phyloP scores from a whole-genome alignment of 2,329 filamentous ascomycete species.

The Aspergillus udagawae region DNA sequence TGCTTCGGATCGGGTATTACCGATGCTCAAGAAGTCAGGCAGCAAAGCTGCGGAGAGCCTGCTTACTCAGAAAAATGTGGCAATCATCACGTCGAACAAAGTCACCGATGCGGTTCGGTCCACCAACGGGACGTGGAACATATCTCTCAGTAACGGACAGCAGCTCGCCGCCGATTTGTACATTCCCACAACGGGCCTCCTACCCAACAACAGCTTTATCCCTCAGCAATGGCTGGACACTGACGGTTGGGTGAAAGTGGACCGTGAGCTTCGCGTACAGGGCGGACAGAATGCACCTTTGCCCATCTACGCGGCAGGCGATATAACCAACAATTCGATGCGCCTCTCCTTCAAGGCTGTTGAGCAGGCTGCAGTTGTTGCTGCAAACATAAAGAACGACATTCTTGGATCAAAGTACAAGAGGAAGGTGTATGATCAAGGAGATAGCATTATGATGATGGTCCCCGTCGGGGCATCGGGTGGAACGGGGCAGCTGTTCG shows the following conservation, averaged over 20 bases:
- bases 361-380: constrained; percentile 24
- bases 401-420: constrained; percentile 14
- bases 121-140: constrained; percentile 35
- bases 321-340: constrained; percentile 27
- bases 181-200: constrained; percentile 50
- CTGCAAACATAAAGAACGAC: constrained; percentile 25
- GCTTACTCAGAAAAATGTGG: constrained; percentile 47
- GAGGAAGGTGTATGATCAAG: constrained; percentile 20
- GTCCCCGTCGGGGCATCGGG: constrained; percentile 25
- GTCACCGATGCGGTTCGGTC: constrained; percentile 23
- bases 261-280: constrained; percentile 31
- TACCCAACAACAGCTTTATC: constrained; percentile 52
- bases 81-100: constrained; percentile 35
- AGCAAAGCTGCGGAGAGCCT: constrained; percentile 42
- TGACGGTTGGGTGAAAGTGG: constrained; percentile 48
- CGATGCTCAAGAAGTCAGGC: constrained; percentile 24
- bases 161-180: constrained; percentile 49
- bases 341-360: constrained; percentile 23
- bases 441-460: constrained; percentile 23
- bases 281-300: not conserved
- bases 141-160: constrained; percentile 46
- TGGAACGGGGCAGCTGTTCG: constrained; percentile 31
- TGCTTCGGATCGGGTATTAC: constrained; percentile 24
- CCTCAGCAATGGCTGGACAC: constrained; percentile 45
- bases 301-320: constrained; percentile 29